Evolutionary conservation across 306 rosid genomes (phyloP), one percentile per base, ranked within the genome.

Genomic region (Medicago arabica): DNA sequence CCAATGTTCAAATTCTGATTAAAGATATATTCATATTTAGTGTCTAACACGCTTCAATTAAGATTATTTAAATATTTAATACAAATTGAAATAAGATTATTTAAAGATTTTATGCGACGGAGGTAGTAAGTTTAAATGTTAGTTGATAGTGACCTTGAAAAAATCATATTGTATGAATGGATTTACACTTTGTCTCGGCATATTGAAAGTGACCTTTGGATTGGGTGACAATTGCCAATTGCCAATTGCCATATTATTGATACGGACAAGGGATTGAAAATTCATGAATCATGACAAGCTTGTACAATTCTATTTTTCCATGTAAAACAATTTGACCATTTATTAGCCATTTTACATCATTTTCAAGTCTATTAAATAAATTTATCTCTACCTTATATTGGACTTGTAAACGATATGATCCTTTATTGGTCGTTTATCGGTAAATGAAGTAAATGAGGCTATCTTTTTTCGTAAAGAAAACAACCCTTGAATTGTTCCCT

Each of bases 141-240:
- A 28, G 39, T 13, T 59, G 66, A 59, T 39, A 59, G 40, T 1
- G 39, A 59, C 66, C 31, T 59, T 59, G 18, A 60, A 60, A 0
- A 14, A 17, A 12, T 60, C 39, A 63, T 50, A 31, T 44, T 28
- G 18, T 21, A 8, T 8, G 4, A 28, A 28, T 28, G 31, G 31
- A 28, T 28, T 68, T 49, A 43, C 21, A 39, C 40, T 21, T 64
- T 38, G 8, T 55, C 44, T 15, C 23, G 66, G 9, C 51, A 36
- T 21, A 65, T 39, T 69, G 75, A 75, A 21, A 79, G 79, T 13
- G 84, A 71, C 78, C 9, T 28, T 2, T 47, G 5, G 13, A 16
- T 49, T 28, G 40, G 43, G 41, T 13, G 67, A 1, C 67, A 60
- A 60, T 60, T 14, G 41, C 67, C 67, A 60, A 60, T 60, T 14